These are phyloP conservation scores for Lasiodiplodia sp. DNA, from an alignment of 2,329 filamentous ascomycete genomes.

Conservation along the genomic window DNA sequence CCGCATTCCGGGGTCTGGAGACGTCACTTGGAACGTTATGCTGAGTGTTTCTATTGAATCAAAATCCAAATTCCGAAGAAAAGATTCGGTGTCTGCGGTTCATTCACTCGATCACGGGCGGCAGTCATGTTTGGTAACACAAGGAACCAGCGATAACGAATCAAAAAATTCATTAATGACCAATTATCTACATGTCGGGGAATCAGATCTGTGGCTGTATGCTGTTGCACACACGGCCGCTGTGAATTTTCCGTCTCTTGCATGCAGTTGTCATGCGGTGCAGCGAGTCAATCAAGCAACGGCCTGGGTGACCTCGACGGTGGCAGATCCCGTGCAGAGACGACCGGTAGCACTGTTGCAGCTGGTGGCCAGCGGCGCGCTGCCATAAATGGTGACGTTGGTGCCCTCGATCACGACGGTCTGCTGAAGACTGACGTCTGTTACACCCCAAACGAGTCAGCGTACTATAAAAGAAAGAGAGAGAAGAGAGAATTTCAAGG, in stretches of 20 bases:
- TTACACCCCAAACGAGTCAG: background rate
- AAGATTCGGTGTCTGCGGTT: background rate
- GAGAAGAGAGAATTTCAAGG: background rate
- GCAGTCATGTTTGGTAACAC: background rate
- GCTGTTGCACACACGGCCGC: background rate
- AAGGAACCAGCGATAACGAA: background rate
- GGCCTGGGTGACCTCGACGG: slow-evolving; percentile 13
- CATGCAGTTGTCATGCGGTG: background rate
- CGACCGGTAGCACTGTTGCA: slow-evolving; percentile 7
- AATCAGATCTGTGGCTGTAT: background rate
- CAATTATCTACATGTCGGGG: background rate
- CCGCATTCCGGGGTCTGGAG: background rate
- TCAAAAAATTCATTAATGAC: background rate
- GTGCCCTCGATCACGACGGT: background rate
- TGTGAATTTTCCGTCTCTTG: background rate
- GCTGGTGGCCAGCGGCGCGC: background rate
- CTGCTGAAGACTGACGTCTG: background rate
- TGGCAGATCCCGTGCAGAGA: slow-evolving; percentile 7
- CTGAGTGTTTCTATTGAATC: background rate
- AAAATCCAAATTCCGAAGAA: no score
- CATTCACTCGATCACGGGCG: background rate
- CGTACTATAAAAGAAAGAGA: background rate
- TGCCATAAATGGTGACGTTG: background rate
- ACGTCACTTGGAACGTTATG: background rate
- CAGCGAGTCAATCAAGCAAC: background rate